Base-by-base conservation (phyloP, 495 filamentous ascomycete species). In the Xylaria flabelliformis region DNA sequence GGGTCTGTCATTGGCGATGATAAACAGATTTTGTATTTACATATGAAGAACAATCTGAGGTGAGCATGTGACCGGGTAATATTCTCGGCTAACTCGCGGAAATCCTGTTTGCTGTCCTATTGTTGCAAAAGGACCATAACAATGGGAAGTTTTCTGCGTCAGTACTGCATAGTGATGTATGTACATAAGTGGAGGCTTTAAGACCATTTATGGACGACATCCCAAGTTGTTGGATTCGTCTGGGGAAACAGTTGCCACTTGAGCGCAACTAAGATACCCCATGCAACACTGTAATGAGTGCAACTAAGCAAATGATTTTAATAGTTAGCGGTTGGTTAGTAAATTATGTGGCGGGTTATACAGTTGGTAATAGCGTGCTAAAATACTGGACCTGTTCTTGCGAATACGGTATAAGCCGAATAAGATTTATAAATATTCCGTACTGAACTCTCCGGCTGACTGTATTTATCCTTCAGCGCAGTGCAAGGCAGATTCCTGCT, bases 321-420 rank as follows among this genome's bases (percentile, higher is more conserved):
- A 19, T 24, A 3, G 39, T 64, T 19, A 32, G 39, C 61, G 61
- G 46, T 64, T 46, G 63, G 63, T 17, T 53, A 3, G 32, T 53
- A 32, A 13, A 1, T 41, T 12, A 42, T 42, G 39, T 42, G 39
- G 44, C 44, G 19, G n/a, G 3, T 39, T 39, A 17, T 36, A 39
- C 29, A 21, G n/a, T 42, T 36, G 44, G 29, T 66, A 32, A 66
- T 66, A 39, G 56, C 17, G 56, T 61, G 17, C 7, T n/a, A 61
- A 39, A 39, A 39, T 39, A 36, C 34, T 24, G 58, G 34, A 15
- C 10, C 17, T n/a, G 39, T n/a, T 39, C 39, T 61, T 39, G 58
- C 58, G 58, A 61, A 61, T 61, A 61, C 58, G 58, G 58, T 39
- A 61, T 39, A 39, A 61, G 24, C 19, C 58, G 34, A 61, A 61